These are phyloP conservation scores for Dryadomyces quercus-mongolicae DNA, from an alignment of 2,329 filamentous ascomycete genomes.

Conservation along the genomic window DNA sequence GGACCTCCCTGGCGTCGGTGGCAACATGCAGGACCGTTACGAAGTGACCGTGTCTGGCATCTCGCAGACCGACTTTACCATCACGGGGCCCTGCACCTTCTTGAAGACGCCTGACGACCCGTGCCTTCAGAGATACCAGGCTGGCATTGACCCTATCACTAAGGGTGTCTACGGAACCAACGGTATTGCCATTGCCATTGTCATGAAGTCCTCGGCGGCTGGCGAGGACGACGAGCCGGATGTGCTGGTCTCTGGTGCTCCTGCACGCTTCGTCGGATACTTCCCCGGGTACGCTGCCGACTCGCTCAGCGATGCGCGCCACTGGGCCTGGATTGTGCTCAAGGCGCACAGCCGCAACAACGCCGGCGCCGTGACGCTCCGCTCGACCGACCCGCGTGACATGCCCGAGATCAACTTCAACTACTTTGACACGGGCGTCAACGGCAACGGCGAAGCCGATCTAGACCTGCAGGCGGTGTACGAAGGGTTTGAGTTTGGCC, in stretches of 20 bases:
- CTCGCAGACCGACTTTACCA: neutral
- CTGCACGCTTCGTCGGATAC: conserved; percentile 26
- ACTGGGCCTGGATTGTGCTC: conserved; percentile 35
- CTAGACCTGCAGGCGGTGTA: conserved; percentile 10
- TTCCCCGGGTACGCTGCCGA: conserved; percentile 23
- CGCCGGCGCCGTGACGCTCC: conserved; percentile 49
- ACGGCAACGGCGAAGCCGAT: conserved; percentile 5
- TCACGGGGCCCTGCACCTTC: conserved; percentile 1
- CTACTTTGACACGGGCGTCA: conserved; percentile 33
- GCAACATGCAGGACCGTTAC: conserved; percentile 34
- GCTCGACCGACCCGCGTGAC: conserved; percentile 50
- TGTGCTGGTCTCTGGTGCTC: conserved; percentile 25
- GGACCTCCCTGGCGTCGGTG: conserved; percentile 36
- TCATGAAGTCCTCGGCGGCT: conserved; percentile 11
- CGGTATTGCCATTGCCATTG: conserved; percentile 1
- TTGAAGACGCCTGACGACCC: conserved; percentile 1
- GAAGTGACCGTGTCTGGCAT: conserved; percentile 14
- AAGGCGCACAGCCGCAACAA: conserved; percentile 52
- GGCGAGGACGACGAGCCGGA: conserved; percentile 21
- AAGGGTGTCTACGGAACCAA: conserved; percentile 2
- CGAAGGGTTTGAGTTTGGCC: conserved; percentile 12
- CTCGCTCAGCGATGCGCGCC: conserved; percentile 22
- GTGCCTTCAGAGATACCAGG: neutral
- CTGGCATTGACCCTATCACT: conserved; percentile 1
- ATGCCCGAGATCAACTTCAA: conserved; percentile 51